Evolutionary conservation across 139 green algal species (phyloP).

Genomic region (Closterium sp.): DNA sequence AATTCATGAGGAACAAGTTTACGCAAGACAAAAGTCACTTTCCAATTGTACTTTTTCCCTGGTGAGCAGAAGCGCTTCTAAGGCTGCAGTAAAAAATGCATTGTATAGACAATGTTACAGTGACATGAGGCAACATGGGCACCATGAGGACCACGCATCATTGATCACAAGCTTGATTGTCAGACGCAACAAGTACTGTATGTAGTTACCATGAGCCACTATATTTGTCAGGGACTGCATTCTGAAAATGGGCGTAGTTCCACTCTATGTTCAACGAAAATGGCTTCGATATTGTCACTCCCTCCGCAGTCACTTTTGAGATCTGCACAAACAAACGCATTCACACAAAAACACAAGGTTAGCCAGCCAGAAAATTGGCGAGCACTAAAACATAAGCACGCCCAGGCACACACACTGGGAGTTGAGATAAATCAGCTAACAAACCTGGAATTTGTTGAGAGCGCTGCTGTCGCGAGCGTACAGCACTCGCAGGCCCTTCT

Average conservation of each 20-base stretch:
- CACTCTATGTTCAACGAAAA: slow-evolving; percentile 89
- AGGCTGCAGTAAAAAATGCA: too few relatives aligned
- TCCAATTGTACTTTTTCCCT: too few relatives aligned
- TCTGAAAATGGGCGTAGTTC: slow-evolving; percentile 70
- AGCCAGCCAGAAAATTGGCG: background rate
- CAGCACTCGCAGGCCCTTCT: slow-evolving; percentile 83
- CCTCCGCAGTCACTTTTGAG: slow-evolving; percentile 70
- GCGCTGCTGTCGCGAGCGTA: slow-evolving; percentile 95
- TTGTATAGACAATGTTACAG: too few relatives aligned
- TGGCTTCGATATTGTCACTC: slow-evolving; percentile 80
- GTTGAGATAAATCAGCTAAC: background rate
- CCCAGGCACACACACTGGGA: background rate
- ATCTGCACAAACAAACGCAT: slow-evolving; percentile 68
- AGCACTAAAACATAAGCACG: background rate
- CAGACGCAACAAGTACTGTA: background rate
- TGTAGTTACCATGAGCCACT: background rate
- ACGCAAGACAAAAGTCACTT: too few relatives aligned
- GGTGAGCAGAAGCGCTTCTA: too few relatives aligned
- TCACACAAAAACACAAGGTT: background rate
- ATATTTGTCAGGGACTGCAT: background rate
- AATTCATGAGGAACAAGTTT: too few relatives aligned
- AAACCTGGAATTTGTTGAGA: slow-evolving; percentile 58
- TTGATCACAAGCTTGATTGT: background rate
- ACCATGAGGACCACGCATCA: background rate
- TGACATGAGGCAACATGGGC: too few relatives aligned